Conservation (phyloP, 2,329 filamentous ascomycete species). For the Xylaria polymorpha region DNA sequence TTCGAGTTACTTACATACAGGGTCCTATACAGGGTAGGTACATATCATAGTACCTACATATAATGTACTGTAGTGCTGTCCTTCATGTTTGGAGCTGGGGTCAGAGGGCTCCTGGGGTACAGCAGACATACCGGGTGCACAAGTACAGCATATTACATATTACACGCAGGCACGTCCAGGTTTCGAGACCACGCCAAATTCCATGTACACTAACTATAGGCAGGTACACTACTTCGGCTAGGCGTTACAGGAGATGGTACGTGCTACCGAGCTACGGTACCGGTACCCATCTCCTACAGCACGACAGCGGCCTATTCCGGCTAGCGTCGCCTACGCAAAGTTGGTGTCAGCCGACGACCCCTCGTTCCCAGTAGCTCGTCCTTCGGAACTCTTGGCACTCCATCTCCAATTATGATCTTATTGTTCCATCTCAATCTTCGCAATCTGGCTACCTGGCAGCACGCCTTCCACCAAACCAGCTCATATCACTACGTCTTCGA, state of each 20-base stretch:
- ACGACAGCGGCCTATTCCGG: constrained; percentile 3
- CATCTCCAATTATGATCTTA: not conserved
- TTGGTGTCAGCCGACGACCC: constrained; percentile 7
- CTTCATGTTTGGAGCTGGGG: constrained; percentile 1
- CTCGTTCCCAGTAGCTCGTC: not conserved
- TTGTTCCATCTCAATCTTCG: not conserved
- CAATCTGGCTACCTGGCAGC: not conserved
- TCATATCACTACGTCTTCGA: not conserved
- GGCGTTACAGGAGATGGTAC: not conserved
- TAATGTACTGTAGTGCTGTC: no score
- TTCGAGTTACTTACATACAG: constrained; percentile 1
- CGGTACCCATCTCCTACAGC: not conserved
- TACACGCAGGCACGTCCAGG: constrained; percentile 7
- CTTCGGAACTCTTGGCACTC: constrained; percentile 5
- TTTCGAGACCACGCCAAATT: constrained; percentile 27
- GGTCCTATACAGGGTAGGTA: no score
- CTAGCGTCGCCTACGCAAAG: constrained; percentile 1
- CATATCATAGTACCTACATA: no score
- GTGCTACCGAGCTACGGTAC: not conserved
- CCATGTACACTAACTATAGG: not conserved
- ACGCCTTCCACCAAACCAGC: not conserved
- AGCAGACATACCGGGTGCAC: no score
- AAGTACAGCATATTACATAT: no score
- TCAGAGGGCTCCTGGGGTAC: no score
- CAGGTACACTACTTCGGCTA: not conserved